A percentile compares a stretch with the other conserved stretches of the same genome.
Conservation (phyloP, 2,329 filamentous ascomycete species). For the Ophidiomyces ophidiicola region DNA sequence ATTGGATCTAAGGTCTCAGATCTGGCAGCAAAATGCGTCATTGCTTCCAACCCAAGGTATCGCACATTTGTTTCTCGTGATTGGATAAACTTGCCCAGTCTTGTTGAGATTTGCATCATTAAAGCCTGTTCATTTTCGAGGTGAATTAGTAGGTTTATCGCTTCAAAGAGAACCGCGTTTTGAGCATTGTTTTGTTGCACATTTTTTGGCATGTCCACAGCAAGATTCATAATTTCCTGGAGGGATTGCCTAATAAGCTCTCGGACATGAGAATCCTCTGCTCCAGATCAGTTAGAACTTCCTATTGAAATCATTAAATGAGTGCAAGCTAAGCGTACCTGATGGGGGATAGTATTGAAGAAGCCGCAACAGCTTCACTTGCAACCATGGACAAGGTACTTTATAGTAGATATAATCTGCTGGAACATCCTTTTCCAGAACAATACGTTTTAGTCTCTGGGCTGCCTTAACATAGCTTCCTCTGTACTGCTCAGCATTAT, state of each 20-base stretch:
- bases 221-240: slow-evolving; percentile 79
- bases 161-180: slow-evolving; percentile 94
- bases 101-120: slow-evolving; percentile 89
- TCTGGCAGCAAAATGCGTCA: slow-evolving; percentile 92
- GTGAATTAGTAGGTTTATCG: slow-evolving; percentile 96
- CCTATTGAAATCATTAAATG: slow-evolving; percentile 5
- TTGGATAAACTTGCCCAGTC: slow-evolving; percentile 88
- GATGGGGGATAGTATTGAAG: slow-evolving; percentile 95
- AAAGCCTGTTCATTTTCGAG: slow-evolving; percentile 86
- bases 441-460: slow-evolving; percentile 72
- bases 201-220: slow-evolving; percentile 91
- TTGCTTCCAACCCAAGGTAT: slow-evolving; percentile 89
- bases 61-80: slow-evolving; percentile 95
- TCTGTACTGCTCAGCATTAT: slow-evolving; percentile 87
- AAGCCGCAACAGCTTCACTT: slow-evolving; percentile 82
- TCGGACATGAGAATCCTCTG: slow-evolving; percentile 83
- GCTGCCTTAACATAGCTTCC: slow-evolving; percentile 91
- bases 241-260: slow-evolving; percentile 85
- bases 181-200: slow-evolving; percentile 99
- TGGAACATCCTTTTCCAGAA: slow-evolving; percentile 80
- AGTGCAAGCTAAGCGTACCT: slow-evolving; percentile 41
- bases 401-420: slow-evolving; percentile 97
- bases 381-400: slow-evolving; percentile 97
- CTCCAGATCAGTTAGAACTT: slow-evolving; percentile 10
- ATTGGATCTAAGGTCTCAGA: slow-evolving; percentile 92